Percentiles rank a stretch among this genome's conserved stretches.
phyloP scores from a whole-genome alignment of 2,329 filamentous ascomycete genomes.

The Aspergillus aculeatus region DNA sequence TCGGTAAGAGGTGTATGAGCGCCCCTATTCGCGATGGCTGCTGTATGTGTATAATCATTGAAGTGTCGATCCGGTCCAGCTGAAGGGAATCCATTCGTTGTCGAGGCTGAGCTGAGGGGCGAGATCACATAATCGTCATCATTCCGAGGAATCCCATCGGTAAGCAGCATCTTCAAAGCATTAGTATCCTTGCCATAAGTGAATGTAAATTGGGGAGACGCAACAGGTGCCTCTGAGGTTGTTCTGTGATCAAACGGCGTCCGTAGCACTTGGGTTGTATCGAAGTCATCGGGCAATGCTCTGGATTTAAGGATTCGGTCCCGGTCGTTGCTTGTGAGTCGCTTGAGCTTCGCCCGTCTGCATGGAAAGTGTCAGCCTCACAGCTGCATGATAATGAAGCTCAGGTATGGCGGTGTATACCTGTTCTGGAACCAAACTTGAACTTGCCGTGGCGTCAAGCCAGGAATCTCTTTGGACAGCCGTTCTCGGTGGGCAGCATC shows the following conservation, averaged over 20 bases:
- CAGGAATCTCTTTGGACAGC: constrained; percentile 85
- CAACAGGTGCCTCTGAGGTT: constrained; percentile 50
- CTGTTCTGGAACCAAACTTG: constrained; percentile 99
- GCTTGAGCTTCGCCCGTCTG: constrained; percentile 62
- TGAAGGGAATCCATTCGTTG: constrained; percentile 36
- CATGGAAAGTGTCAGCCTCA: constrained; percentile 13
- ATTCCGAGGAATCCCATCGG: constrained; percentile 33
- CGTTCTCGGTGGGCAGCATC: constrained; percentile 88
- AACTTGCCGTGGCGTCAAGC: constrained; percentile 85
- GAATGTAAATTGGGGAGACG: constrained; percentile 44
- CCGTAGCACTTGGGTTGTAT: constrained; percentile 60
- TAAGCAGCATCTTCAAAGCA: constrained; percentile 31
- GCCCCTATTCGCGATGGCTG: constrained; percentile 26
- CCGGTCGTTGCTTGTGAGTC: constrained; percentile 60
- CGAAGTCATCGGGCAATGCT: constrained; percentile 59
- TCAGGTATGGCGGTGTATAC: constrained; percentile 48
- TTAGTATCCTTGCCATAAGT: constrained; percentile 40
- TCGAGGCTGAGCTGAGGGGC: constrained; percentile 36
- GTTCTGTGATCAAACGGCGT: constrained; percentile 50
- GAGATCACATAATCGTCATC: constrained; percentile 42
- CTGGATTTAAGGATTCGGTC: constrained; percentile 62
- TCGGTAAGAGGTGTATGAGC: constrained; percentile 28
- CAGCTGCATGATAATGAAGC: background rate
- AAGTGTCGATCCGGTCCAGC: constrained; percentile 26
- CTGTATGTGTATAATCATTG: constrained; percentile 28